Percentiles rank a stretch among this genome's conserved stretches.
Evolutionary conservation across 2,329 filamentous ascomycete species (phyloP).

Genomic region (Lanzia echinophila): DNA sequence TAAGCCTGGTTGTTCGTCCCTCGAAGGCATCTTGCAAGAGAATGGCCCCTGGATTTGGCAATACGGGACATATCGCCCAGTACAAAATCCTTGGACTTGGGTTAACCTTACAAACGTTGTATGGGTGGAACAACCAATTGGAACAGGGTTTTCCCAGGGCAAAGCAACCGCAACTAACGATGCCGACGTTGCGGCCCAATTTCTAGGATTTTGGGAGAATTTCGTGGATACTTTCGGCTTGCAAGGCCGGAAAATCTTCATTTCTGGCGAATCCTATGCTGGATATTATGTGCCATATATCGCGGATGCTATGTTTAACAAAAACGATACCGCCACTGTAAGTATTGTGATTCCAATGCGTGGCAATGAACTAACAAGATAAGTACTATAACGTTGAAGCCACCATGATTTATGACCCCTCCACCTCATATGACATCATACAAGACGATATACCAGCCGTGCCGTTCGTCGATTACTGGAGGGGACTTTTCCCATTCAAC

Average conservation of each 20-base stretch:
- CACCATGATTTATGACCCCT: constrained; percentile 68
- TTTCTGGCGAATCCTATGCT: constrained; percentile 67
- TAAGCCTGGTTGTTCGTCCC: constrained; percentile 45
- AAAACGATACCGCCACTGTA: constrained; percentile 35
- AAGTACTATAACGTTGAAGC: constrained; percentile 60
- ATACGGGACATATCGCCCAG: constrained; percentile 53
- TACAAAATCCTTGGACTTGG: constrained; percentile 27
- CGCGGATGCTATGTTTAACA: constrained; percentile 63
- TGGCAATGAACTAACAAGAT: constrained; percentile 30
- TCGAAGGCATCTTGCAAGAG: constrained; percentile 66
- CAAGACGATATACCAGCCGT: constrained; percentile 44
- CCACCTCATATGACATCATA: constrained; percentile 45
- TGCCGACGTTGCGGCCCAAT: constrained; percentile 62
- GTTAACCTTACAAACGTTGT: constrained; percentile 27
- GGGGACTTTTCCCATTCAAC: constrained; percentile 56
- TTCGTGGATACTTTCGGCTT: constrained; percentile 66
- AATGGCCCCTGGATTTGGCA: constrained; percentile 71
- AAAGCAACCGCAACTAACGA: constrained; percentile 57
- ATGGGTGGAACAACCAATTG: constrained; percentile 29
- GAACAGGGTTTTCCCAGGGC: constrained; percentile 27
- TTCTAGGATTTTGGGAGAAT: constrained; percentile 73
- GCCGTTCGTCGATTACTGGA: constrained; percentile 55
- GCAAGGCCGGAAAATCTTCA: constrained; percentile 61
- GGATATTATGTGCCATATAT: constrained; percentile 67
- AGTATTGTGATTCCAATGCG: constrained; percentile 7